phyloP scores from a whole-genome alignment of 805 yeast genomes.

The Kodamaea leandrae region DNA sequence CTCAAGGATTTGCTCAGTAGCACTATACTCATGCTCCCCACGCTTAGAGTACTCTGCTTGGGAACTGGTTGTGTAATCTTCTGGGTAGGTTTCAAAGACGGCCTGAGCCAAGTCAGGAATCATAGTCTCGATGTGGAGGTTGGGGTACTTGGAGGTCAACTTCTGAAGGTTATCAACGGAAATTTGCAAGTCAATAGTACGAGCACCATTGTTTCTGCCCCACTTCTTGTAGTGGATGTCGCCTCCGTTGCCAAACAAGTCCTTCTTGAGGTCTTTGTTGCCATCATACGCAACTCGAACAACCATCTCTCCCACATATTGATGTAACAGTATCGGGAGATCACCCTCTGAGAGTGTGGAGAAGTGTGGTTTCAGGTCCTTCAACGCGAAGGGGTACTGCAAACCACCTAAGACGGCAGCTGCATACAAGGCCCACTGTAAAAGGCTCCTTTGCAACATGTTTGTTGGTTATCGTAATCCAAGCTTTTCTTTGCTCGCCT shows the following conservation, averaged over 20 bases:
- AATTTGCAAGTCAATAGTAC: slow-evolving; percentile 48
- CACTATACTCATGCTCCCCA: slow-evolving; percentile 5
- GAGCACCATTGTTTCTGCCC: slow-evolving; percentile 42
- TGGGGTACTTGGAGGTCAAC: slow-evolving; percentile 22
- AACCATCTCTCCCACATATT: slow-evolving; percentile 44
- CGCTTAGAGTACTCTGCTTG: background rate
- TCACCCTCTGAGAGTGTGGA: slow-evolving; percentile 23
- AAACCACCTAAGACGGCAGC: background rate
- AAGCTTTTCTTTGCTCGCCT: no score
- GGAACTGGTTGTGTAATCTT: slow-evolving; percentile 9
- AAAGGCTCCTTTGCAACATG: background rate
- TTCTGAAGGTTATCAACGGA: slow-evolving; percentile 17
- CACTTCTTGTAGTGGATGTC: slow-evolving; percentile 36
- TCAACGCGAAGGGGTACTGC: background rate
- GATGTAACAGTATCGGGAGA: slow-evolving; percentile 40
- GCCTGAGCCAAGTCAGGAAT: slow-evolving; percentile 58
- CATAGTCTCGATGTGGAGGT: slow-evolving; percentile 37
- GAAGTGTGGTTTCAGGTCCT: slow-evolving; percentile 24
- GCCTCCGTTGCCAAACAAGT: slow-evolving; percentile 16
- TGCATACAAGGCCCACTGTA: background rate
- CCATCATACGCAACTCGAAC: slow-evolving; percentile 38
- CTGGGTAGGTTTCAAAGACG: slow-evolving; percentile 55
- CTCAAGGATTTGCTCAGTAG: slow-evolving; percentile 13
- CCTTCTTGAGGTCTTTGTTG: slow-evolving; percentile 16
- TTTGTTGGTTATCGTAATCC: background rate